Conservation (phyloP, 331 rosid genomes). For the Dryas integrifolia region DNA sequence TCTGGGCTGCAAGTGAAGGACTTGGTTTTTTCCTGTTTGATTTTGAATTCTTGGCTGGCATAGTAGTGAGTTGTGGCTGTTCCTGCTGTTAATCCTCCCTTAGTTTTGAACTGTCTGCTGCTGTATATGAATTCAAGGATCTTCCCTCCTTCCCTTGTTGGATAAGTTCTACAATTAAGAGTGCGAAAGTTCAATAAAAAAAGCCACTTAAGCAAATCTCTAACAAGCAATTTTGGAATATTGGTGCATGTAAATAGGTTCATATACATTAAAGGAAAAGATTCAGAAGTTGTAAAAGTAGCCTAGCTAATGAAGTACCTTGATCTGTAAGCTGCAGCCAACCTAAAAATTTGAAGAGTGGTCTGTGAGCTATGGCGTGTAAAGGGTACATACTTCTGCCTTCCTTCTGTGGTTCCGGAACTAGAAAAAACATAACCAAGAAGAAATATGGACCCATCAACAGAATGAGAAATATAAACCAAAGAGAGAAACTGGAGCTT, state of each 20-base stretch:
- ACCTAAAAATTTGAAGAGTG: conserved; percentile 75
- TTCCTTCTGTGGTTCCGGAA: conserved; percentile 95
- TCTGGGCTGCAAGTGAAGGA: conserved; percentile 81
- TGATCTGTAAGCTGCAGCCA: conserved; percentile 88
- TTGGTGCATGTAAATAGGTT: background rate
- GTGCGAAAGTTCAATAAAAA: background rate
- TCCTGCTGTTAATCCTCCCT: conserved; percentile 72
- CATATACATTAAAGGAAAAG: background rate
- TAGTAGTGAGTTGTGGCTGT: conserved; percentile 94
- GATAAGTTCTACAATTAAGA: conserved; percentile 51
- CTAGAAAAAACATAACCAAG: conserved; percentile 38
- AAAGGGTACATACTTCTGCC: conserved; percentile 84
- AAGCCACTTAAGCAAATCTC: background rate
- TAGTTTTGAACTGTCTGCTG: conserved; percentile 68
- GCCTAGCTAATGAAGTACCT: conserved; percentile 37
- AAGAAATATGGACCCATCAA: conserved; percentile 1
- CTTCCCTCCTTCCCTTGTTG: conserved; percentile 72
- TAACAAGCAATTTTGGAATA: background rate
- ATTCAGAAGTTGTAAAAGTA: background rate
- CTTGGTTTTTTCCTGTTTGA: conserved; percentile 63
- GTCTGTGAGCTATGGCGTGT: conserved; percentile 82
- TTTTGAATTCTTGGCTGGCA: conserved; percentile 79
- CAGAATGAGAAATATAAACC: background rate
- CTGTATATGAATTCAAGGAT: conserved; percentile 83
- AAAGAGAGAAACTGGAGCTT: background rate